These are phyloP conservation scores for Apiospora aurea DNA, from an alignment of 2,329 filamentous ascomycete species.

Conservation along the genomic window DNA sequence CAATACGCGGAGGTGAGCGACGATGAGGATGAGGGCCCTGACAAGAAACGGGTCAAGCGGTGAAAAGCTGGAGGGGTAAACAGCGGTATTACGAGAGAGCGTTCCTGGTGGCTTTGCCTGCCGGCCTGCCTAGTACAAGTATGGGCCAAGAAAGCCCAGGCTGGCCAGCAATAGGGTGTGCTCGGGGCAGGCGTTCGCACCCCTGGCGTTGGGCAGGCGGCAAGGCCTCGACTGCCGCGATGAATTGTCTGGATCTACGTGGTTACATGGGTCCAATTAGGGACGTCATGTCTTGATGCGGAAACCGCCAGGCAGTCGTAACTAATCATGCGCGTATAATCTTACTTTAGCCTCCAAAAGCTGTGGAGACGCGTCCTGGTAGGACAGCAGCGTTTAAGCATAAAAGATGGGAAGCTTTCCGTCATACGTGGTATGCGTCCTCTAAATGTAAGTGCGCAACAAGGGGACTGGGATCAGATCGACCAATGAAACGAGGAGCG, in stretches of 20 bases:
- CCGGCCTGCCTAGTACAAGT: neutral
- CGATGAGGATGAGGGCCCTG: constrained; percentile 75
- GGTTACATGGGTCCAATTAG: constrained; percentile 18
- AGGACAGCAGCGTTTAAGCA: constrained; percentile 20
- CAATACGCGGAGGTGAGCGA: constrained; percentile 91
- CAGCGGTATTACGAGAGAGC: constrained; percentile 5
- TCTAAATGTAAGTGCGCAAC: constrained; percentile 21
- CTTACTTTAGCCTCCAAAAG: constrained; percentile 20
- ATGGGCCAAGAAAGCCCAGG: constrained; percentile 15
- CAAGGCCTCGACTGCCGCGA: neutral
- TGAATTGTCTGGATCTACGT: constrained; percentile 19
- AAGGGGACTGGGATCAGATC: constrained; percentile 1
- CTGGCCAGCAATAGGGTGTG: constrained; percentile 12
- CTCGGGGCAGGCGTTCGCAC: constrained; percentile 6
- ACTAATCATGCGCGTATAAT: constrained; percentile 22
- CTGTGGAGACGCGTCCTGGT: constrained; percentile 20
- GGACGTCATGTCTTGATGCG: constrained; percentile 18
- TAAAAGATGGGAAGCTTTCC: constrained; percentile 21
- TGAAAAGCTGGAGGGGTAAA: constrained; percentile 41
- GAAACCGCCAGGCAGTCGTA: constrained; percentile 16
- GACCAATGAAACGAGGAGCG: constrained; percentile 20
- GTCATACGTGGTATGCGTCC: constrained; percentile 21
- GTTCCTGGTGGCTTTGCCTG: constrained; percentile 9
- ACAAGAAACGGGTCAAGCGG: constrained; percentile 68
- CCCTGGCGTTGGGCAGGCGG: constrained; percentile 12